These are phyloP conservation scores for Pestalotiopsis sp. DNA, from an alignment of 2,329 filamentous ascomycete genomes.

Conservation along the genomic window DNA sequence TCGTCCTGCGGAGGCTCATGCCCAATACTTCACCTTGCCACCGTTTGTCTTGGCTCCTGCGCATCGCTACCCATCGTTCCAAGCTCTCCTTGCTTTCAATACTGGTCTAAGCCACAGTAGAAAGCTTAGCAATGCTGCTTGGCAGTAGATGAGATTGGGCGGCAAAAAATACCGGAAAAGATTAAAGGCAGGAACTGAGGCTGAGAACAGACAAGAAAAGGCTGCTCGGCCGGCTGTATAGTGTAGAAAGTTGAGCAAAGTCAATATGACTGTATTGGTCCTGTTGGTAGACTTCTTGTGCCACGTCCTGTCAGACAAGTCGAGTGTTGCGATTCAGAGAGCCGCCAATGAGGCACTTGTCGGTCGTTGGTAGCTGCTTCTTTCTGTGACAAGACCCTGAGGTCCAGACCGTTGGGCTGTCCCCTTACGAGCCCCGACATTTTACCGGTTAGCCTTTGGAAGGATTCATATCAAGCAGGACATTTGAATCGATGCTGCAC, in stretches of 20 bases:
- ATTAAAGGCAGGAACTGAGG: not conserved
- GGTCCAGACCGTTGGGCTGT: too few species aligned
- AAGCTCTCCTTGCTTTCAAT: not conserved
- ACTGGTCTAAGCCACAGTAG: conserved; percentile 1
- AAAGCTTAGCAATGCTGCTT: not conserved
- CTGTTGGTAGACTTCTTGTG: too few species aligned
- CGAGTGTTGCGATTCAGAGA: too few species aligned
- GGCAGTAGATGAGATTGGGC: not conserved
- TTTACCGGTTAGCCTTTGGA: conserved; percentile 8
- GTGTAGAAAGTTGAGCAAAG: not conserved
- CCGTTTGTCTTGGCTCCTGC: not conserved
- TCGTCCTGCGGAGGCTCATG: not conserved
- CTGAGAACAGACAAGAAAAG: not conserved
- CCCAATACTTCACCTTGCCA: conserved; percentile 1
- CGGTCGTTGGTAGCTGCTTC: too few species aligned
- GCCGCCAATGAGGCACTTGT: too few species aligned
- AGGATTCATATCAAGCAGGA: not conserved
- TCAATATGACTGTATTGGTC: too few species aligned
- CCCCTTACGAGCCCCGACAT: conserved; percentile 3
- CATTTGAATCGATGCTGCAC: too few species aligned
- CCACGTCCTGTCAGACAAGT: too few species aligned
- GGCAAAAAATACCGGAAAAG: not conserved
- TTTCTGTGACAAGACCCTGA: too few species aligned
- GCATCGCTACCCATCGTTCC: conserved; percentile 4
- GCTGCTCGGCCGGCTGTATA: not conserved